Percentiles rank a stretch among this genome's conserved stretches.
Evolutionary conservation across 176 grass and related monocot genomes (phyloP).

Genomic region (Phyllostachys edulis): DNA sequence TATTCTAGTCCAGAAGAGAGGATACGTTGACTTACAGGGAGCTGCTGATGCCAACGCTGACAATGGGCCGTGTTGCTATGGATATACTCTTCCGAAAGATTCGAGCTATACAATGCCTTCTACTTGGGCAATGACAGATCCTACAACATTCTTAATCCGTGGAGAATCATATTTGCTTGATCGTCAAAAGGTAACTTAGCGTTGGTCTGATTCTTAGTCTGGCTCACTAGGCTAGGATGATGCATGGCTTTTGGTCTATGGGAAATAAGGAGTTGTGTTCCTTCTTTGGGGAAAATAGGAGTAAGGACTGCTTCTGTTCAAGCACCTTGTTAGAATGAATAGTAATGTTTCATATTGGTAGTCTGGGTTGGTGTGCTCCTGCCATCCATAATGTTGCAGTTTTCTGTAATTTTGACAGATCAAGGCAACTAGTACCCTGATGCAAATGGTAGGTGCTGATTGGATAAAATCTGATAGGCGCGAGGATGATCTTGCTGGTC

Average conservation of each 20-base stretch:
- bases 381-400: conserved; percentile 16
- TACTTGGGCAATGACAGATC: conserved; percentile 85
- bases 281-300: background rate
- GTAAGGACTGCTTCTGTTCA: background rate
- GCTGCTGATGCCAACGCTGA: conserved; percentile 53
- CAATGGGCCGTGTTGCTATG: conserved; percentile 58
- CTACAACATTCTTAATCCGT: conserved; percentile 87
- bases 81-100: conserved; percentile 91
- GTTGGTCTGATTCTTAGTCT: background rate
- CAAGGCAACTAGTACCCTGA: conserved; percentile 84
- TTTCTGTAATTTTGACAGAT: conserved; percentile 52
- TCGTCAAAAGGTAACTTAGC: conserved; percentile 64
- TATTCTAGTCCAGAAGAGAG: conserved; percentile 78
- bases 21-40: conserved; percentile 79
- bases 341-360: background rate
- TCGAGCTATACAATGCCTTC: conserved; percentile 49
- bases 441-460: conserved; percentile 98
- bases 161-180: conserved; percentile 85
- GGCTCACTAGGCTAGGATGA: conserved; percentile 17
- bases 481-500: conserved; percentile 88
- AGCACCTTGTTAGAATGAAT: background rate
- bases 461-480: conserved; percentile 97
- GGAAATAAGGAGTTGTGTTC: conserved; percentile 2
- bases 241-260: background rate
- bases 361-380: background rate